Conservation (phyloP, 768 basidiomycete species). For the Tylopilus cervinicoccineus region DNA sequence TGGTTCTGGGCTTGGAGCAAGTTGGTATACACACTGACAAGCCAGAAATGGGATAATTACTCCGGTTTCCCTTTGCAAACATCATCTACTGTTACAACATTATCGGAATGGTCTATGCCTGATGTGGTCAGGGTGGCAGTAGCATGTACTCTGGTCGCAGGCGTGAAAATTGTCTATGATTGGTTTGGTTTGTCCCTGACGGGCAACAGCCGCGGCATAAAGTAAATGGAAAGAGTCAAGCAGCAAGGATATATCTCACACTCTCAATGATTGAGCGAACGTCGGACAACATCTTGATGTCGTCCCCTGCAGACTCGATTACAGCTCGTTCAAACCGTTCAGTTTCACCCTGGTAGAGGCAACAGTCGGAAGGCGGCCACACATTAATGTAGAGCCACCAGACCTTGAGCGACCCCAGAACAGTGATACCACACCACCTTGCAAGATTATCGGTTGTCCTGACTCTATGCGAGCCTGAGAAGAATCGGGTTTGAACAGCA, state of each 20-base stretch:
- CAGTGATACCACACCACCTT: conserved; percentile 64
- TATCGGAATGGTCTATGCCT: conserved; percentile 63
- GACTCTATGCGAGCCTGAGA: conserved; percentile 72
- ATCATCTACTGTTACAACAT: conserved; percentile 81
- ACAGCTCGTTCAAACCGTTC: conserved; percentile 79
- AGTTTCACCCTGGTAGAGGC: conserved; percentile 53
- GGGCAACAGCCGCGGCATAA: conserved; percentile 23
- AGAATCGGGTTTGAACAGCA: not conserved
- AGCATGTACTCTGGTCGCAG: conserved; percentile 78
- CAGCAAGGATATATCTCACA: conserved; percentile 31
- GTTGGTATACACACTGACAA: conserved; percentile 1
- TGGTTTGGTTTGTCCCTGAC: conserved; percentile 45
- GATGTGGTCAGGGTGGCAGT: conserved; percentile 62
- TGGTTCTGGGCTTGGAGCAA: conserved; percentile 66
- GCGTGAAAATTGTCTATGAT: conserved; percentile 85
- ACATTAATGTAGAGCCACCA: conserved; percentile 1
- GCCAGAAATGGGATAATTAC: conserved; percentile 32
- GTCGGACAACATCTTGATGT: conserved; percentile 74
- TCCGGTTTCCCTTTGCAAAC: conserved; percentile 79
- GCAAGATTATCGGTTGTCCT: conserved; percentile 79
- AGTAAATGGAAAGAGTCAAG: conserved; percentile 4
- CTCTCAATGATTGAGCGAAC: conserved; percentile 54
- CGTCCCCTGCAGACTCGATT: conserved; percentile 52
- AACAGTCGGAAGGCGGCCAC: conserved; percentile 1
- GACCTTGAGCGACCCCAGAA: conserved; percentile 69